Evolutionary conservation across 2,329 filamentous ascomycete genomes (phyloP).

Genomic region (Chrysoporthe puriensis): DNA sequence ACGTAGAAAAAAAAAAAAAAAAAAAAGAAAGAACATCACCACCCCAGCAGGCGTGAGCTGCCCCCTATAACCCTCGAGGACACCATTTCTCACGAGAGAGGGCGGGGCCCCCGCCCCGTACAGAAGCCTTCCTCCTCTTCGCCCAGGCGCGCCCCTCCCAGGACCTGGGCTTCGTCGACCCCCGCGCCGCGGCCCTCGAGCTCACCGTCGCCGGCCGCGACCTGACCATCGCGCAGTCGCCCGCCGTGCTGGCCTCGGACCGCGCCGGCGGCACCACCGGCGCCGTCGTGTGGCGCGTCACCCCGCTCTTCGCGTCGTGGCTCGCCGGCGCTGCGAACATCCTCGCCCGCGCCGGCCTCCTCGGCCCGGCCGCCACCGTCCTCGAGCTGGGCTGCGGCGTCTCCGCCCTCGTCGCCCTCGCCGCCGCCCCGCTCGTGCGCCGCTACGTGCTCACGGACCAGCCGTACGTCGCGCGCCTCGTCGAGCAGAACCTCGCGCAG

Average conservation of each 20-base stretch:
- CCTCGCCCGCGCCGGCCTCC: constrained; percentile 57
- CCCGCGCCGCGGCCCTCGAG: constrained; percentile 66
- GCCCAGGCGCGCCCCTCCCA: constrained; percentile 73
- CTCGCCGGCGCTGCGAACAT: constrained; percentile 61
- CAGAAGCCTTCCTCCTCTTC: constrained; percentile 90
- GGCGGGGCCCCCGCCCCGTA: neutral
- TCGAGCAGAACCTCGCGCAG: constrained; percentile 75
- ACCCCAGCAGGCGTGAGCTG: neutral
- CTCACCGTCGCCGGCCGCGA: constrained; percentile 71
- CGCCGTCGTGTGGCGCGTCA: constrained; percentile 87
- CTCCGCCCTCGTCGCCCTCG: constrained; percentile 75
- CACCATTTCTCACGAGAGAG: neutral
- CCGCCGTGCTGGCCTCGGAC: constrained; percentile 76
- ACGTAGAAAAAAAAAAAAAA: constrained; percentile 13
- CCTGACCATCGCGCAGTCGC: constrained; percentile 81
- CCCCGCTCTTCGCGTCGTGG: constrained; percentile 82
- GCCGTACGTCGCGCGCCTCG: constrained; percentile 75
- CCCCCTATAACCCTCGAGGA: neutral
- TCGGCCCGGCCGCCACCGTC: constrained; percentile 60
- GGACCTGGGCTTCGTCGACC: constrained; percentile 84
- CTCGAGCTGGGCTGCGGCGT: constrained; percentile 91
- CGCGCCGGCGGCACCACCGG: constrained; percentile 64
- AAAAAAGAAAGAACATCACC: neutral
- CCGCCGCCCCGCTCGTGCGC: constrained; percentile 62
- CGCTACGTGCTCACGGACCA: constrained; percentile 86